Evolutionary conservation across 139 green algal species (phyloP).

Genomic region (Ostreobium quekettii): DNA sequence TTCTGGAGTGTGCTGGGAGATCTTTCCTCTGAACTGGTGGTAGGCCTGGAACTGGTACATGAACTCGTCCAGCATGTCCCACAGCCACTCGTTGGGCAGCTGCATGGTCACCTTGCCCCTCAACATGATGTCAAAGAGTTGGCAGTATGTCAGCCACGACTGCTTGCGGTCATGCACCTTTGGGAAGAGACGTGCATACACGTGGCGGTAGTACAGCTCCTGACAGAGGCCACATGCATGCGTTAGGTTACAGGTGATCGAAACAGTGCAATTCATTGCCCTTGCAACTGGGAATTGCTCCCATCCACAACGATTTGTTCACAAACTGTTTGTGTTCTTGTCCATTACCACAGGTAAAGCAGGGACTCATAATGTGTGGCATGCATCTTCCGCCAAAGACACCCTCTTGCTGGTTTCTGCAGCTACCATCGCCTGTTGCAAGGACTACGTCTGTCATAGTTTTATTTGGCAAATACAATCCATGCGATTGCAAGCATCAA

Average conservation of each 20-base stretch:
- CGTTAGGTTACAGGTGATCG: not conserved
- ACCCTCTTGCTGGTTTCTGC: too few relatives aligned
- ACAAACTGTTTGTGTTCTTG: not conserved
- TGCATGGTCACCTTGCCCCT: constrained; percentile 94
- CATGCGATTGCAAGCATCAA: too few relatives aligned
- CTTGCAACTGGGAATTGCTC: not conserved
- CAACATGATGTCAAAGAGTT: constrained; percentile 84
- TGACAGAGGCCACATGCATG: constrained; percentile 22
- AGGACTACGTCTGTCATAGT: too few relatives aligned
- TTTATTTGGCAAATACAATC: too few relatives aligned
- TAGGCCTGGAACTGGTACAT: constrained; percentile 78
- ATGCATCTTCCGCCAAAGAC: too few relatives aligned
- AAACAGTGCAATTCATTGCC: not conserved
- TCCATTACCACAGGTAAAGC: too few relatives aligned
- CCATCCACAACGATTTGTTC: not conserved
- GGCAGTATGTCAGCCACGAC: constrained; percentile 92
- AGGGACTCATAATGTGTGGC: too few relatives aligned
- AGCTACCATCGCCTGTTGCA: too few relatives aligned
- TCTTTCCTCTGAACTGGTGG: constrained; percentile 26
- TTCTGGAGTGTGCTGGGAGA: constrained; percentile 13
- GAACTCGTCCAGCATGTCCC: constrained; percentile 99
- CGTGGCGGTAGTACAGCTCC: constrained; percentile 95
- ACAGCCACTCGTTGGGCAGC: constrained; percentile 95
- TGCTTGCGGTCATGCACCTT: constrained; percentile 45
- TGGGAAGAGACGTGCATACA: constrained; percentile 84